Base-by-base conservation (phyloP, 345 rosid species). In the Salix suchowensis region DNA sequence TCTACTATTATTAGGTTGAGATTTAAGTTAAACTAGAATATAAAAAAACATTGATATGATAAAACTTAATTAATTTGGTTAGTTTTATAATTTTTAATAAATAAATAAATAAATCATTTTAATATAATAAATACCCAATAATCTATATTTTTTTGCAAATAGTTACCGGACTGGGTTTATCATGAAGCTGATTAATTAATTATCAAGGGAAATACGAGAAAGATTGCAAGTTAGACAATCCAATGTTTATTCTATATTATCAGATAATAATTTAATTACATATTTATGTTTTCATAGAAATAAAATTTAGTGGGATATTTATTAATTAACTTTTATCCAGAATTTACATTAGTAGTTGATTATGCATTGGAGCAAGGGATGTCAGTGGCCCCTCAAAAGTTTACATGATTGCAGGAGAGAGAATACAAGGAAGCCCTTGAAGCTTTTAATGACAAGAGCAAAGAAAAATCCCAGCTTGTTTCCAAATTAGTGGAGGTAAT, bases 341-440 rank as follows among this genome's bases (percentile, higher is more conserved):
- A 9, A 10, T 58, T n/a, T 23, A n/a, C 23, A 58, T 2, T 4
- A 55, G 5, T 23, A n/a, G 28, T 58, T 58, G 10, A 10, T 58
- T 23, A 58, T 23, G 28, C 28, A 10, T 46, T 10, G 64, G 11
- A 58, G 64, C 64, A 23, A 23, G 12, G 11, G 11, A 55, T 55
- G 23, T 55, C 24, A 55, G 61, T 1, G 2, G 44, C 28, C 23
- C 23, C 54, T 73, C 72, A 76, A 48, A 10, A 68, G 2, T 66
- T 58, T 72, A 50, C 34, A 18, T 46, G 58, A 61, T 74, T n/a
- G 65, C 82, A 96, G 98, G 99, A 96, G 84, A 93, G 83, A 75
- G 99, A 96, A 75, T 96, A 90, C 83, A 96, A 81, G 84, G 97
- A 96, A 84, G 94, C 87, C 13, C 82, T 96, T 61, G 98, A 93